Evolutionary conservation across 2,329 filamentous ascomycete species (phyloP).

Genomic region (Passalora sequoiae): DNA sequence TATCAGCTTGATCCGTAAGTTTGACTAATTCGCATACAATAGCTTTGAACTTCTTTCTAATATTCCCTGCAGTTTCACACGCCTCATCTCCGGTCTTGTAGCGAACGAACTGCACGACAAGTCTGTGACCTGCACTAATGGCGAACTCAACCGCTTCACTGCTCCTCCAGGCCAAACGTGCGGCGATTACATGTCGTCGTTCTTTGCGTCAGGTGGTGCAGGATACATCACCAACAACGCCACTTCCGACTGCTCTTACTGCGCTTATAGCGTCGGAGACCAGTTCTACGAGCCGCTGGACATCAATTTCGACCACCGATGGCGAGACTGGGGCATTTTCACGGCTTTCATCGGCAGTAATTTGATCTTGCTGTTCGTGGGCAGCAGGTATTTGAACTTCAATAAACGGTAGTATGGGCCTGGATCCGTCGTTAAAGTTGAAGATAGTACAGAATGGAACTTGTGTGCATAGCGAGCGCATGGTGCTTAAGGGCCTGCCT

Average conservation of each 20-base stretch:
- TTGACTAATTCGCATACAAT: not conserved
- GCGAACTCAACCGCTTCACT: constrained; percentile 63
- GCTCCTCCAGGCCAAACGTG: constrained; percentile 63
- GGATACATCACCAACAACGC: constrained; percentile 67
- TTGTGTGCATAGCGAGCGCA: too few species aligned
- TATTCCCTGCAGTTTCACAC: constrained; percentile 54
- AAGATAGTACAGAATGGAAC: too few species aligned
- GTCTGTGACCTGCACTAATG: constrained; percentile 54
- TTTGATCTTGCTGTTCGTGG: constrained; percentile 58
- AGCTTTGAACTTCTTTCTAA: too few species aligned
- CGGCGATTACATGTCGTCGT: constrained; percentile 68
- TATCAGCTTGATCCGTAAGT: constrained; percentile 67
- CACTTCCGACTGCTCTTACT: constrained; percentile 69
- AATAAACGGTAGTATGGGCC: constrained; percentile 37
- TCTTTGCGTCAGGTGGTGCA: constrained; percentile 61
- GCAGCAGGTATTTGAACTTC: constrained; percentile 45
- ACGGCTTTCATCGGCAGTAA: constrained; percentile 72
- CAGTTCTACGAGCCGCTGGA: constrained; percentile 68
- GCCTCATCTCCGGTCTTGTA: constrained; percentile 73
- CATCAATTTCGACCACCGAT: constrained; percentile 63
- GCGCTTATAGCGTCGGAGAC: constrained; percentile 73
- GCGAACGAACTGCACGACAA: constrained; percentile 68
- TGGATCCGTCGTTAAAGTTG: too few species aligned
- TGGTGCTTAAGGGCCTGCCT: too few species aligned
- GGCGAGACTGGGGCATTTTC: constrained; percentile 79